These are phyloP conservation scores for Pyrenophora graminea DNA, from an alignment of 2,329 filamentous ascomycete genomes.

Conservation along the genomic window DNA sequence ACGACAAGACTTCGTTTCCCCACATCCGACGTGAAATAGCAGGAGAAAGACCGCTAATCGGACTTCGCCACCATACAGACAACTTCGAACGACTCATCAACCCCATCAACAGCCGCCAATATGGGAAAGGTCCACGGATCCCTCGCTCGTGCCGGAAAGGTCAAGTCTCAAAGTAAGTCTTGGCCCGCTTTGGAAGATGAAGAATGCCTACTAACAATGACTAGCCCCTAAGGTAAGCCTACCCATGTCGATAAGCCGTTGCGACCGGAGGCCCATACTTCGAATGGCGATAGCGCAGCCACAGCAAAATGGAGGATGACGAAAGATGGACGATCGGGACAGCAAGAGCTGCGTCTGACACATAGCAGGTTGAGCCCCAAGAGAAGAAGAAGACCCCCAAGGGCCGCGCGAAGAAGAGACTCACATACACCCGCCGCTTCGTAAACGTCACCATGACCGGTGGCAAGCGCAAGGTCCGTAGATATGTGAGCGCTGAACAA, in stretches of 20 bases:
- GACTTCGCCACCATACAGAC: constrained; percentile 40
- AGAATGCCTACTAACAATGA: constrained; percentile 23
- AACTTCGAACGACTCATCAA: constrained; percentile 29
- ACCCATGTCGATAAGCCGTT: neutral
- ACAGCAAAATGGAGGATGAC: neutral
- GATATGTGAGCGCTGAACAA: constrained; percentile 10
- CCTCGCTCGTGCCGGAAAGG: constrained; percentile 94
- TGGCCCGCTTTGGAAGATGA: neutral
- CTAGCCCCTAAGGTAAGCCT: constrained; percentile 35
- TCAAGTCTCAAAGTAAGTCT: constrained; percentile 67
- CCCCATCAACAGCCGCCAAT: constrained; percentile 56
- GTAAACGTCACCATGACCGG: constrained; percentile 97
- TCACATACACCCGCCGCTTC: constrained; percentile 95
- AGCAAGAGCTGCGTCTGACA: constrained; percentile 25
- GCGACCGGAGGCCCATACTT: constrained; percentile 1
- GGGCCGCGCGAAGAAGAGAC: constrained; percentile 96
- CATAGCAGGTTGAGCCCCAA: constrained; percentile 74
- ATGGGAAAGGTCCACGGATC: constrained; percentile 96
- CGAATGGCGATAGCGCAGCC: neutral
- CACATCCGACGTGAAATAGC: constrained; percentile 4
- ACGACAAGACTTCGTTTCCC: constrained; percentile 4
- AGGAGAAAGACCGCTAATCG: constrained; percentile 27
- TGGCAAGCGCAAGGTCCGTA: constrained; percentile 93
- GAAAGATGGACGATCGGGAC: neutral
- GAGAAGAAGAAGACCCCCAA: constrained; percentile 98